phyloP scores from a whole-genome alignment of 1,284 basidiomycete species.

The Heliocybe sulcata region DNA sequence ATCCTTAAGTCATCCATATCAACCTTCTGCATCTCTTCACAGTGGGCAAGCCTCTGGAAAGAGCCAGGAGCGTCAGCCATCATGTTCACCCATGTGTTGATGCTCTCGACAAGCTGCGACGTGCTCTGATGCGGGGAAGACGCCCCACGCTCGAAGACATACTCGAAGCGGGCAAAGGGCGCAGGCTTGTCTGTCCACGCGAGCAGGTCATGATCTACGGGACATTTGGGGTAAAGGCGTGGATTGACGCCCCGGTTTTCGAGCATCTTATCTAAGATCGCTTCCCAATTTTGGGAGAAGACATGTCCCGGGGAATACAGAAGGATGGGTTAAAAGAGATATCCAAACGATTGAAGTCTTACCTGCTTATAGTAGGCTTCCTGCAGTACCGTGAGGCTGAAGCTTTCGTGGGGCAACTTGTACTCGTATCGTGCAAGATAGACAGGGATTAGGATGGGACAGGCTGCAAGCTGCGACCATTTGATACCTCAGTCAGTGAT shows the following conservation, averaged over 20 bases:
- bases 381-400: constrained; percentile 23
- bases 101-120: not conserved
- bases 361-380: constrained; percentile 23
- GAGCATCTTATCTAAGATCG: not conserved
- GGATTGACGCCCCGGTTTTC: not conserved
- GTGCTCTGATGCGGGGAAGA: not conserved
- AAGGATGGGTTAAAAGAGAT: not conserved
- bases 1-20: constrained; percentile 30
- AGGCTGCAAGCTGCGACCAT: constrained; percentile 26
- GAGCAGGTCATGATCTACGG: not conserved
- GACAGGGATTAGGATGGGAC: constrained; percentile 34
- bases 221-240: not conserved
- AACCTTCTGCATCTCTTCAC: constrained; percentile 4
- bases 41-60: constrained; percentile 7
- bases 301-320: not conserved
- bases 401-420: constrained; percentile 6
- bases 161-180: not conserved
- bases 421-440: constrained; percentile 28
- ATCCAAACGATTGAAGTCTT: constrained; percentile 6
- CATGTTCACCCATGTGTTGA: constrained; percentile 16
- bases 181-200: not conserved
- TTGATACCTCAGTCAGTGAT: constrained; percentile 5
- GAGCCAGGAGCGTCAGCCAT: constrained; percentile 14
- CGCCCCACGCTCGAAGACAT: not conserved
- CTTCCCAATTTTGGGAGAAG: not conserved